phyloP scores from a whole-genome alignment of 148 eudicot species.

The Camellia lanceoleosa region DNA sequence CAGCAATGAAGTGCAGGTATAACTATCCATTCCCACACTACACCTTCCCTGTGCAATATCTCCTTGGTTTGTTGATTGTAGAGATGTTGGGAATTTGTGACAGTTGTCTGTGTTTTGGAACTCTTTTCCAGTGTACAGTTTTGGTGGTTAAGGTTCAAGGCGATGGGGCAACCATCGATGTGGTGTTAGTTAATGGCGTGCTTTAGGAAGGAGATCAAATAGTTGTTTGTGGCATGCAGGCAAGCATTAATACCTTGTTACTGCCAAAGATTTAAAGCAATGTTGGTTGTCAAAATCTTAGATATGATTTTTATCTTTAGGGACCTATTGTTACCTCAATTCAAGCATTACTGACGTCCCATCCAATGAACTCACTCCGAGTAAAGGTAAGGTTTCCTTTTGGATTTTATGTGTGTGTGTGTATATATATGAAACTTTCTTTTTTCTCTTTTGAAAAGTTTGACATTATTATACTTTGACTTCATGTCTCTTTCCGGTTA shows the following conservation, averaged over 20 bases:
- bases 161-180: conserved; percentile 87
- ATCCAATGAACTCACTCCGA: conserved; percentile 95
- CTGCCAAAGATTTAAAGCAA: background rate
- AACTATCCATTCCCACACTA: too few species aligned
- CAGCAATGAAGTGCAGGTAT: too few species aligned
- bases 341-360: conserved; percentile 85
- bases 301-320: conserved; percentile 31
- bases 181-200: conserved; percentile 79
- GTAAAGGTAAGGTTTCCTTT: conserved; percentile 54
- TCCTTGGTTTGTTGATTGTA: too few species aligned
- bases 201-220: conserved; percentile 92
- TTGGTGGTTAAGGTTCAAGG: conserved; percentile 96
- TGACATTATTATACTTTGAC: background rate
- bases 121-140: conserved; percentile 69
- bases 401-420: background rate
- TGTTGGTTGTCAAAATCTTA: conserved; percentile 11
- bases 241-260: conserved; percentile 20
- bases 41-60: too few species aligned
- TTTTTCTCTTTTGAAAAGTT: background rate
- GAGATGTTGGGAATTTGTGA: too few species aligned
- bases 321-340: conserved; percentile 83
- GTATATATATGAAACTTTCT: background rate
- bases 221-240: conserved; percentile 91
- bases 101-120: background rate
- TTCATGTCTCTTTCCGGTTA: background rate